A percentile compares a stretch with the other conserved stretches of the same genome.
Evolutionary conservation across 306 rosid genomes (phyloP).

Genomic region (Acacia crassicarpa): DNA sequence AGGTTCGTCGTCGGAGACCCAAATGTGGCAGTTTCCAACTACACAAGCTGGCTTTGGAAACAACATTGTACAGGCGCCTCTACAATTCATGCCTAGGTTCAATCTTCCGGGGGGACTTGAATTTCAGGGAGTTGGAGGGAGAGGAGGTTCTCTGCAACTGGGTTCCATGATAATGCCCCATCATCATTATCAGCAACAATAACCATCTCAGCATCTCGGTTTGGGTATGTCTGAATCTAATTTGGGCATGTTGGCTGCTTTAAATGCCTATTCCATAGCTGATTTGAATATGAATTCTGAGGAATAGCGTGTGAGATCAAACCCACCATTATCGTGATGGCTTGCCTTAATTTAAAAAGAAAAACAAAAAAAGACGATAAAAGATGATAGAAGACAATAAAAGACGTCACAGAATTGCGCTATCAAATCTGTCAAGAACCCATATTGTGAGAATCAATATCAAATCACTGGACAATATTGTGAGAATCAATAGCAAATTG

Average conservation of each 20-base stretch:
- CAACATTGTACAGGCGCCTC: slow-evolving; percentile 54
- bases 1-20: slow-evolving; percentile 52
- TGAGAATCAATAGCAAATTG: too few species aligned
- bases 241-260: slow-evolving; percentile 83
- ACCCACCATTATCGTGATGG: too few species aligned
- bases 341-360: too few species aligned
- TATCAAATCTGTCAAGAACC: too few species aligned
- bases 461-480: too few species aligned
- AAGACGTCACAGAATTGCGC: too few species aligned
- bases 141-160: slow-evolving; percentile 56
- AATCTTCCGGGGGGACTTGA: slow-evolving; percentile 56
- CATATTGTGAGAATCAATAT: too few species aligned
- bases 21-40: slow-evolving; percentile 81
- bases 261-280: slow-evolving; percentile 74
- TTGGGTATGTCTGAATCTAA: slow-evolving; percentile 76
- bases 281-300: slow-evolving; percentile 66
- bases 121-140: slow-evolving; percentile 54
- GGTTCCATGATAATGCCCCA: slow-evolving; percentile 75
- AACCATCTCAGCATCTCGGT: slow-evolving; percentile 71
- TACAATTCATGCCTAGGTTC: slow-evolving; percentile 79
- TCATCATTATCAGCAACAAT: slow-evolving; percentile 44
- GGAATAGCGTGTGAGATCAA: too few species aligned
- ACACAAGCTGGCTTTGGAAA: slow-evolving; percentile 26
- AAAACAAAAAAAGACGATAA: too few species aligned
- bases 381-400: too few species aligned